phyloP scores from a whole-genome alignment of 148 eudicot species.

The Salicornia ramosissima region DNA sequence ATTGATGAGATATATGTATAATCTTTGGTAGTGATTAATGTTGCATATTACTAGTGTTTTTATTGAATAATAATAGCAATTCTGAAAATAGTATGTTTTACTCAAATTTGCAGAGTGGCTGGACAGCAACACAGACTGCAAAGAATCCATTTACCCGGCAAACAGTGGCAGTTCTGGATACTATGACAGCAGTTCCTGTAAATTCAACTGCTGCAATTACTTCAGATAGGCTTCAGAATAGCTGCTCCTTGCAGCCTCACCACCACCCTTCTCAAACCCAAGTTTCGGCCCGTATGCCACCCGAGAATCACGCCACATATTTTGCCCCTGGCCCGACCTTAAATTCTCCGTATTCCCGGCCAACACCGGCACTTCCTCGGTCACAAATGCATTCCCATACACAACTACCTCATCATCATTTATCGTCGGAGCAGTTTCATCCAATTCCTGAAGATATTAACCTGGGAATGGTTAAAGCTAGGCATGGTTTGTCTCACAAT shows the following conservation, averaged over 20 bases:
- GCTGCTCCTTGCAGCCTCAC: conserved; percentile 13
- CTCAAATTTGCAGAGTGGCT: conserved; percentile 53
- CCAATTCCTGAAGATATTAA: conserved; percentile 27
- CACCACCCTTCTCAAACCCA: conserved; percentile 15
- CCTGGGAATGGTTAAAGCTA: conserved; percentile 23
- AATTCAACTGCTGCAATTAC: conserved; percentile 15
- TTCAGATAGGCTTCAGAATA: conserved; percentile 26
- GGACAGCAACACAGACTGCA: conserved; percentile 36
- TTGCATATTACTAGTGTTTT: not conserved
- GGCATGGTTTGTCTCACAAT: conserved; percentile 29
- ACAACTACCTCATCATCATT: not conserved
- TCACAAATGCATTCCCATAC: conserved; percentile 25
- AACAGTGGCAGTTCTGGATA: conserved; percentile 7
- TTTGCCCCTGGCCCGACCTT: conserved; percentile 14
- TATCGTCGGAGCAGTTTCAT: conserved; percentile 21
- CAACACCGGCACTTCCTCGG: conserved; percentile 17
- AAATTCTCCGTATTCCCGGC: conserved; percentile 3
- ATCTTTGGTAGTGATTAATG: not conserved
- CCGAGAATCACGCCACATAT: conserved; percentile 15
- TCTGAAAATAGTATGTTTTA: conserved; percentile 17
- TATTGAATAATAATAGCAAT: not conserved
- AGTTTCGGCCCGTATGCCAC: not conserved
- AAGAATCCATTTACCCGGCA: conserved; percentile 73
- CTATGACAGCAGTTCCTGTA: conserved; percentile 12
- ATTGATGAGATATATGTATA: not conserved